Evolutionary conservation across 1,139 yeast species (phyloP).

Genomic region (Debaryomyces robertsiae): DNA sequence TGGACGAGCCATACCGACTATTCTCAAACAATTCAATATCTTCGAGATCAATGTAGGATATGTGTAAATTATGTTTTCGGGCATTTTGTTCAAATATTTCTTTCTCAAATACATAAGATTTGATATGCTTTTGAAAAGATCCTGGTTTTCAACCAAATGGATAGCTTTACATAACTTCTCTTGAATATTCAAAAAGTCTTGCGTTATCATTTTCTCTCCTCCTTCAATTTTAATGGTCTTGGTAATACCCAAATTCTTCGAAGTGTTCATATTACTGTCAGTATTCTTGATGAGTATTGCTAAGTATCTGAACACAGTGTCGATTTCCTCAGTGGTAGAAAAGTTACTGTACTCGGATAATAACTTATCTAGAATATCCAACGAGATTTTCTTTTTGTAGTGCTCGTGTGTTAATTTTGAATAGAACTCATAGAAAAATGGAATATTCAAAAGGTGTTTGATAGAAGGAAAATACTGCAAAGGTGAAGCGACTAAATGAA

Average conservation of each 20-base stretch:
- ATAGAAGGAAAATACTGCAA: constrained; percentile 44
- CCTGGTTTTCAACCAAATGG: constrained; percentile 56
- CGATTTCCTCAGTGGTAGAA: constrained; percentile 38
- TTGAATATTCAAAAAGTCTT: constrained; percentile 55
- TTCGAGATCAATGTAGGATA: constrained; percentile 73
- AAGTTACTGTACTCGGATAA: constrained; percentile 22
- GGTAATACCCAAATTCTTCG: constrained; percentile 41
- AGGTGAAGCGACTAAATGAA: constrained; percentile 60
- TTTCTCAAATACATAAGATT: constrained; percentile 60
- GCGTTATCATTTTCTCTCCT: constrained; percentile 35
- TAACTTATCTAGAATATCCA: constrained; percentile 46
- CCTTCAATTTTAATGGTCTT: constrained; percentile 34
- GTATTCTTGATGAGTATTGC: constrained; percentile 39
- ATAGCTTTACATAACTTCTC: constrained; percentile 72
- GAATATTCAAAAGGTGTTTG: constrained; percentile 31
- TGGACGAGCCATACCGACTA: constrained; percentile 38
- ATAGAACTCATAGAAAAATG: constrained; percentile 46
- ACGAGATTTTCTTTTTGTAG: constrained; percentile 43
- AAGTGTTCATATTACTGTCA: constrained; percentile 31
- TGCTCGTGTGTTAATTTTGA: constrained; percentile 33
- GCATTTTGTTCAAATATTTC: constrained; percentile 56
- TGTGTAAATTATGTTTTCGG: constrained; percentile 59
- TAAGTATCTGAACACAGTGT: constrained; percentile 47
- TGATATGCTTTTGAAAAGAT: constrained; percentile 55
- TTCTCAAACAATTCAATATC: constrained; percentile 61